Base-by-base conservation (phyloP, 2,329 filamentous ascomycete genomes). In the Diaporthe sp. region DNA sequence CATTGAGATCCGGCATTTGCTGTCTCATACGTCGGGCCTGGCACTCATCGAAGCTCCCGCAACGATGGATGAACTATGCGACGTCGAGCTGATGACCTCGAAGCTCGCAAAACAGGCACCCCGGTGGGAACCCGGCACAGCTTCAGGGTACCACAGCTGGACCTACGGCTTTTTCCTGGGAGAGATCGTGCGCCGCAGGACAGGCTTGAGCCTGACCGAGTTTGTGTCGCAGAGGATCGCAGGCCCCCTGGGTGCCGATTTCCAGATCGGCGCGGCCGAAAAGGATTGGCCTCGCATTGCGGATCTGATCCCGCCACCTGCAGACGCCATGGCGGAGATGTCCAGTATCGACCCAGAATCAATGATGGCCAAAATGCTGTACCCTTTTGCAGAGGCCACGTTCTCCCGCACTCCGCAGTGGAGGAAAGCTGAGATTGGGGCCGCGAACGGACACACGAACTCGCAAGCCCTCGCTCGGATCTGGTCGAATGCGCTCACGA, bases 1-100 rank as follows among this genome's bases (percentile, higher is more conserved):
- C 64, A 40, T 68, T 15, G 64, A 68, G 19, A 13, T 68, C n/a
- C 64, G 64, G 30, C 64, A 68, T n/a, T 7, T 68, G n/a, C 33
- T 68, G 2, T 52, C 64, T 2, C 64, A 68, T 7, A 40, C 47
- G 4, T 68, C 64, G 9, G 64, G 64, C 1, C 64, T 68, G 47
- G 64, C 45, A 10, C n/a, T 52, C 10, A 6, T 68, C 17, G 47
- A 54, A 7, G 64, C 28, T 8, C 45, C 33, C 7, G 40, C 64
- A 2, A 68, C 64, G 8, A 10, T 25, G 1, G 64, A 54, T 1
- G 33, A 68, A 15, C 15, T 54, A 6, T 68, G 64, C n/a, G n/a
- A 68, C 19, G 19, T 17, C 64, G 15, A 7, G n/a, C n/a, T 68
- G 30, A 40, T 54, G 7, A 54, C 47, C 4, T 40, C 64, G 64